phyloP scores from a whole-genome alignment of 495 filamentous ascomycete genomes.

The Podospora tetraspora region DNA sequence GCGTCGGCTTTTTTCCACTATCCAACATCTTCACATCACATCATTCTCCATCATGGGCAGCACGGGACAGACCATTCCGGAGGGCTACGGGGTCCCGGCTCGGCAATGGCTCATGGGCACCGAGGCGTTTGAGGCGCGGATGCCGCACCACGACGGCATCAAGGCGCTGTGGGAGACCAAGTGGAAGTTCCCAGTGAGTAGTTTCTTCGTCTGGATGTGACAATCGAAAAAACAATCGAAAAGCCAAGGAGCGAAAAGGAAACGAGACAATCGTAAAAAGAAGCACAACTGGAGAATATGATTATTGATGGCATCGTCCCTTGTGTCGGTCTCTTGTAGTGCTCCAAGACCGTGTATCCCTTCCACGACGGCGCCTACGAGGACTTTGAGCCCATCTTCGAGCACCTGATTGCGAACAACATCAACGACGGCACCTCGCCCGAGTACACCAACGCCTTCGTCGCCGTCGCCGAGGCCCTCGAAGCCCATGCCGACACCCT shows the following conservation, averaged over 20 bases:
- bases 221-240: neutral
- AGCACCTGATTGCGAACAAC: conserved; percentile 53
- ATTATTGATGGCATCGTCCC: neutral
- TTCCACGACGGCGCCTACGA: conserved; percentile 68
- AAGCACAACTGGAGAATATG: neutral
- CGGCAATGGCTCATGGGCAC: conserved; percentile 34
- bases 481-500: conserved; percentile 45
- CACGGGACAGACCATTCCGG: neutral
- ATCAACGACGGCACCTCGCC: conserved; percentile 60
- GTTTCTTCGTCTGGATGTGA: neutral
- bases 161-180: conserved; percentile 74
- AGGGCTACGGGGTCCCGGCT: neutral
- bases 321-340: conserved; percentile 35
- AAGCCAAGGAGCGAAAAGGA: neutral
- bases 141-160: conserved; percentile 66
- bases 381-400: conserved; percentile 71
- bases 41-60: conserved; percentile 21
- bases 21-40: neutral
- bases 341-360: conserved; percentile 62
- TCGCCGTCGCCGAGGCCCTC: conserved; percentile 52
- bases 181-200: conserved; percentile 62
- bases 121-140: conserved; percentile 39
- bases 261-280: neutral
- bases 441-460: conserved; percentile 59
- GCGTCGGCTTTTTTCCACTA: neutral